Evolutionary conservation across 352 stramenopile species (phyloP).

Genomic region (Pythium rishiriense): DNA sequence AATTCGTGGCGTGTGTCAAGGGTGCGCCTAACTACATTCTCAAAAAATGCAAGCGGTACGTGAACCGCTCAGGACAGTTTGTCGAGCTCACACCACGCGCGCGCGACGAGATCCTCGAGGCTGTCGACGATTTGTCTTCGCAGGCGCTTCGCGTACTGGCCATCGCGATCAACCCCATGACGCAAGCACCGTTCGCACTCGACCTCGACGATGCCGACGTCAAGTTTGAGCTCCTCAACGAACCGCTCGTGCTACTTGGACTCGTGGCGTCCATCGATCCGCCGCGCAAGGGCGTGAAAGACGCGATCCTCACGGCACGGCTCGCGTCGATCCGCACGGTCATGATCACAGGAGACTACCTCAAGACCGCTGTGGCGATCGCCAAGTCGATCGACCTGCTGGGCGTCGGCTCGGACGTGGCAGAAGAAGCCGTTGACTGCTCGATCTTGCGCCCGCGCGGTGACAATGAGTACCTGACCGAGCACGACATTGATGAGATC

Average conservation of each 20-base stretch:
- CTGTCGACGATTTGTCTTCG: slow-evolving; percentile 67
- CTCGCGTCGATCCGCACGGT: slow-evolving; percentile 67
- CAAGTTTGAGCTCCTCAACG: slow-evolving; percentile 61
- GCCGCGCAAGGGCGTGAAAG: slow-evolving; percentile 55
- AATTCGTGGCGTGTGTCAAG: slow-evolving; percentile 59
- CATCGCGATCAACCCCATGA: slow-evolving; percentile 80
- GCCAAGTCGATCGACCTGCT: slow-evolving; percentile 92
- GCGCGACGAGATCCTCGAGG: slow-evolving; percentile 55
- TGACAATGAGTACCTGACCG: slow-evolving; percentile 50
- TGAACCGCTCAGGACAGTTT: slow-evolving; percentile 46
- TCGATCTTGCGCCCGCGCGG: slow-evolving; percentile 51
- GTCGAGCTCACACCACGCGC: slow-evolving; percentile 34
- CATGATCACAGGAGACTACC: slow-evolving; percentile 96
- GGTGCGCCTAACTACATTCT: slow-evolving; percentile 75
- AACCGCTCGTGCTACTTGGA: slow-evolving; percentile 90
- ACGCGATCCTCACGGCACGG: slow-evolving; percentile 50
- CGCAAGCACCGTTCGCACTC: slow-evolving; percentile 39
- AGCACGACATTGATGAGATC: slow-evolving; percentile 90
- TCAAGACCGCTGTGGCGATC: slow-evolving; percentile 95
- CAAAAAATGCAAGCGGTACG: slow-evolving; percentile 62
- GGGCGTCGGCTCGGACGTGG: slow-evolving; percentile 51
- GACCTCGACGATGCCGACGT: slow-evolving; percentile 62
- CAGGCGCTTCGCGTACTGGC: slow-evolving; percentile 88
- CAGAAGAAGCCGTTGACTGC: slow-evolving; percentile 71
- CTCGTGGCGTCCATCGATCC: slow-evolving; percentile 92